phyloP scores from a whole-genome alignment of 768 basidiomycete genomes.

The Piloderma croceum region DNA sequence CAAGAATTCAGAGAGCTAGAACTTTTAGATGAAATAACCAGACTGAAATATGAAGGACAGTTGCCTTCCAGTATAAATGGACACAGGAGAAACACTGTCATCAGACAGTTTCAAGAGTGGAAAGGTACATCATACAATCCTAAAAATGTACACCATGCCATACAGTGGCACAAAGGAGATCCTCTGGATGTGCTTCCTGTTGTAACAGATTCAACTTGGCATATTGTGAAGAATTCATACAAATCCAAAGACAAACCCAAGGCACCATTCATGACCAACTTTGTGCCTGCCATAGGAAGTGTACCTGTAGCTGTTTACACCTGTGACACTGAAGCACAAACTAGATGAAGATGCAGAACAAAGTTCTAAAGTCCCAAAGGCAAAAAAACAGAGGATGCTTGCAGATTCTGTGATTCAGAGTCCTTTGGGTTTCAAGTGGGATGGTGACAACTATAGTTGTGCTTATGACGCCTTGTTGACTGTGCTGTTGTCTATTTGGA shows the following conservation, averaged over 20 bases:
- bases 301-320: too few species aligned
- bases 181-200: neutral
- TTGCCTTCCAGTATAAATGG: conserved; percentile 11
- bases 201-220: neutral
- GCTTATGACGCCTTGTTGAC: conserved; percentile 22
- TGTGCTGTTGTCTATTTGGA: conserved; percentile 18
- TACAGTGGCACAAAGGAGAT: neutral
- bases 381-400: neutral
- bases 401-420: neutral
- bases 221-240: neutral
- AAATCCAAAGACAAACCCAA: neutral
- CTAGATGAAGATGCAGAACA: too few species aligned
- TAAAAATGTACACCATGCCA: conserved; percentile 4
- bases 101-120: conserved; percentile 10
- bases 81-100: conserved; percentile 12
- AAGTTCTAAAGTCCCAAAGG: neutral
- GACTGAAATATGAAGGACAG: conserved; percentile 8
- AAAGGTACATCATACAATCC: conserved; percentile 5
- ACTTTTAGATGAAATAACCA: conserved; percentile 26
- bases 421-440: conserved; percentile 15
- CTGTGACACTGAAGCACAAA: too few species aligned
- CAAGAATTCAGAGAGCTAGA: conserved; percentile 26
- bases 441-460: conserved; percentile 17
- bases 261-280: too few species aligned
- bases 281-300: too few species aligned